phyloP scores from a whole-genome alignment of 2,329 filamentous ascomycete species.

The Pestalotiopsis sp. region DNA sequence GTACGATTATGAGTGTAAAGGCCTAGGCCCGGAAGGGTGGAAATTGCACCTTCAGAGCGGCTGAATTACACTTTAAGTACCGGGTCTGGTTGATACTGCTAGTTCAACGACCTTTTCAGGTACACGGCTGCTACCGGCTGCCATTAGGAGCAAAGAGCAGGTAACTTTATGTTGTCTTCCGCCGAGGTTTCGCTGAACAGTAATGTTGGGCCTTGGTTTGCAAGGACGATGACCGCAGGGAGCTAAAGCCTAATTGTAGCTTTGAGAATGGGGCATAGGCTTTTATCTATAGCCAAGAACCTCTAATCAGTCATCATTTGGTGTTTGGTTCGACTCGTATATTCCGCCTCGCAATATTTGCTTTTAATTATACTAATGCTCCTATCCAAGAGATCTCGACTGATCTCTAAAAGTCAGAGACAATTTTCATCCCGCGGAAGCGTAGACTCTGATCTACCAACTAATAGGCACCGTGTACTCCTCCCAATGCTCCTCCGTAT shows the following conservation, averaged over 20 bases:
- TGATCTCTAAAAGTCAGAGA: not conserved
- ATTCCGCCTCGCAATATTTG: too few relatives aligned
- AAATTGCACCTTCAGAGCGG: not conserved
- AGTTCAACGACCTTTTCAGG: not conserved
- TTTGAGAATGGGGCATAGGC: too few relatives aligned
- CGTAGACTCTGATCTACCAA: not conserved
- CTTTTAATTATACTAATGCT: too few relatives aligned
- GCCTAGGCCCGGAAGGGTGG: not conserved
- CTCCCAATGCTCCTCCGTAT: not conserved
- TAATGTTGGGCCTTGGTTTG: too few relatives aligned
- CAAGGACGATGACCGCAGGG: too few relatives aligned
- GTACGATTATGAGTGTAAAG: not conserved
- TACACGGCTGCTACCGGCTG: not conserved
- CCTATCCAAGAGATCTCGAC: not conserved
- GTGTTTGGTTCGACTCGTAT: too few relatives aligned
- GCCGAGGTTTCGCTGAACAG: too few relatives aligned
- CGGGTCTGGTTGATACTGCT: not conserved
- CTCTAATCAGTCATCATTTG: too few relatives aligned
- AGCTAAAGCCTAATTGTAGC: too few relatives aligned
- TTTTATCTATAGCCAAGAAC: too few relatives aligned
- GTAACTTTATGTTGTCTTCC: too few relatives aligned
- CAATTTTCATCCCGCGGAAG: not conserved
- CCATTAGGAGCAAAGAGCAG: not conserved
- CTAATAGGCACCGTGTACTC: not conserved
- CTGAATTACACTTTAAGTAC: not conserved